phyloP scores from a whole-genome alignment of 495 filamentous ascomycete species.

The Talaromyces liani region DNA sequence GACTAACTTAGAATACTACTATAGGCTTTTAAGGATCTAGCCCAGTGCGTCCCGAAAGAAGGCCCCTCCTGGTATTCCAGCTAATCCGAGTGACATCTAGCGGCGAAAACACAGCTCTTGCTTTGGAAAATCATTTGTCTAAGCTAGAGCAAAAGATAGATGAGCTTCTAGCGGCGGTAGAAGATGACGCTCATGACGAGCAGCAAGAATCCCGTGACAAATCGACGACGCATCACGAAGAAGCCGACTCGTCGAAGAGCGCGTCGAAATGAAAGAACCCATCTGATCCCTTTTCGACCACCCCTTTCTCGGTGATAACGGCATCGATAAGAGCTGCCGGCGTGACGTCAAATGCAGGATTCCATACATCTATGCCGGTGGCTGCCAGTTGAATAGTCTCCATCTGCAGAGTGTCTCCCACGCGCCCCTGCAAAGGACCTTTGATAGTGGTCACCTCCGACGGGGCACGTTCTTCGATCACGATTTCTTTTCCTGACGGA shows the following conservation, averaged over 20 bases:
- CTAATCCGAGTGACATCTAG: constrained; percentile 17
- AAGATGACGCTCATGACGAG: constrained; percentile 13
- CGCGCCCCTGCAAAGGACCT: constrained; percentile 55
- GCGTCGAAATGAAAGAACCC: constrained; percentile 66
- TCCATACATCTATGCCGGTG: constrained; percentile 78
- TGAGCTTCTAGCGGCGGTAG: constrained; percentile 43
- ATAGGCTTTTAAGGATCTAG: constrained; percentile 31
- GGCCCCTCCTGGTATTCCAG: neutral
- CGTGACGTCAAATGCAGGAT: constrained; percentile 94
- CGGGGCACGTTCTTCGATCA: constrained; percentile 77
- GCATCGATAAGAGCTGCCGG: constrained; percentile 82
- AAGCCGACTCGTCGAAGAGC: constrained; percentile 34
- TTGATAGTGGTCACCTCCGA: constrained; percentile 75
- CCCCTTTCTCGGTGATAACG: constrained; percentile 87
- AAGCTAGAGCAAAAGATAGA: constrained; percentile 51
- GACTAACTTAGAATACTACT: neutral
- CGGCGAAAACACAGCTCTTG: constrained; percentile 50
- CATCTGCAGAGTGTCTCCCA: constrained; percentile 37
- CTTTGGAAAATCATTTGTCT: constrained; percentile 47
- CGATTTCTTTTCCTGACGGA: constrained; percentile 62
- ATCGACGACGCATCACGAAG: constrained; percentile 6
- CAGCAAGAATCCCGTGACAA: constrained; percentile 7
- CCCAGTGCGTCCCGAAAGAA: constrained; percentile 21
- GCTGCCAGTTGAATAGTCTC: constrained; percentile 75
- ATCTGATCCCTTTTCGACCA: constrained; percentile 66